Base-by-base conservation (phyloP, 441 rosid species). In the Rhodomyrtus psidioides region DNA sequence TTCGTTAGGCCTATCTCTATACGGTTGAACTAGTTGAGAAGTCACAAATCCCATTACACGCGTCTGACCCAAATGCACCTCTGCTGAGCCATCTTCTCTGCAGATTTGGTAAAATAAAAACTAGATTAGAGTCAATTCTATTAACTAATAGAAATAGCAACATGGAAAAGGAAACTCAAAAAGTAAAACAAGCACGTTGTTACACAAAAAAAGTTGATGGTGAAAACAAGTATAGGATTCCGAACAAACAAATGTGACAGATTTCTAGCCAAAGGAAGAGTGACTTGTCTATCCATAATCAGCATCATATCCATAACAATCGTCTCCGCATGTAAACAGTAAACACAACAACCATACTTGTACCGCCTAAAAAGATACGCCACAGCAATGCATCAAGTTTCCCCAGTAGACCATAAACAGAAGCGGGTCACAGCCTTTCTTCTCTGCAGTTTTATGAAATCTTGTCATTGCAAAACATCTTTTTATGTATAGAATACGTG, bases 21-120 rank as follows among this genome's bases (percentile, higher is more conserved):
- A 97, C 26, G 99, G 99, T 86, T 95, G 98, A 87, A 95, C 97
- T 82, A 96, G 90, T 83, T 95, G 96, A 88, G 95, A 88, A 81
- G 99, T 94, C 86, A 92, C 98, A 83, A 94, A 87, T 82, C 96
- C 95, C 98, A 96, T 94, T 3, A 97, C 97, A 90, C 92, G 98
- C 74, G 99, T 97, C 88, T 95, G 95, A 81, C 99, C 99, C 84
- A 97, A 93, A 86, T 94, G 98, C 91, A 97, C 99, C 90, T 97
- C 98, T 23, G 98, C 92, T 59, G 98, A 93, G 55, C 99, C 99
- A 92, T 91, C 96, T 85, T 95, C 99, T 88, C 99, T 97, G 91
- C 87, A 87, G 75, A 85, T 60, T 82, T 84, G 88, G 39, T 19
- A 30, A 7, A 83, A 10, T 16, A n/a, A n/a, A n/a, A 83, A 55